Conservation (phyloP, 2,329 filamentous ascomycete species). For the Sclerotiophoma versabilis region DNA sequence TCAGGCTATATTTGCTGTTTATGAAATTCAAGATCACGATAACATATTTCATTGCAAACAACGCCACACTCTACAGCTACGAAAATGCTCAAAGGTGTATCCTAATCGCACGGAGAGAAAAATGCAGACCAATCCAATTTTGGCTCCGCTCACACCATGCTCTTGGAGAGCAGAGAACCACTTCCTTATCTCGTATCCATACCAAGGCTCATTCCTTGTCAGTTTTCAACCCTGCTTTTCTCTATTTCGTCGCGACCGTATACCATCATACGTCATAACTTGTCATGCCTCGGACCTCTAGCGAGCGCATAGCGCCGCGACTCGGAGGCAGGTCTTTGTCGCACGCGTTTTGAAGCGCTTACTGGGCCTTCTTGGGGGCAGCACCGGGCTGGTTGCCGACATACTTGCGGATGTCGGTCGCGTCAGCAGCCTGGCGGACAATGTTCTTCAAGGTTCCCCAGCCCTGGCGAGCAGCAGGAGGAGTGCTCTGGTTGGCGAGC, state of each 20-base stretch:
- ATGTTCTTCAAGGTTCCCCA: constrained; percentile 82
- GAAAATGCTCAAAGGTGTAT: constrained; percentile 20
- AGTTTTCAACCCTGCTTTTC: neutral
- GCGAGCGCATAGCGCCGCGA: constrained; percentile 18
- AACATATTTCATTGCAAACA: constrained; percentile 17
- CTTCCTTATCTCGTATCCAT: neutral
- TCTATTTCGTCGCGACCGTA: constrained; percentile 20
- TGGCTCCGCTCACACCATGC: neutral
- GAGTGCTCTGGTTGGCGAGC: constrained; percentile 84
- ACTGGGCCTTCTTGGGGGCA: constrained; percentile 70
- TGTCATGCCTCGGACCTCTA: constrained; percentile 27
- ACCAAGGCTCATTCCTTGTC: neutral
- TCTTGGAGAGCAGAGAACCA: neutral
- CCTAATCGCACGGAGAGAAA: neutral
- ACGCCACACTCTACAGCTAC: constrained; percentile 19
- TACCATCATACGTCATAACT: constrained; percentile 31
- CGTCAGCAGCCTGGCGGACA: constrained; percentile 76
- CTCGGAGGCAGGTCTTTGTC: constrained; percentile 27
- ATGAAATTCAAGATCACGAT: neutral
- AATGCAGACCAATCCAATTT: constrained; percentile 10
- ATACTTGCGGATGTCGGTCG: constrained; percentile 81
- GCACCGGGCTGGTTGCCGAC: constrained; percentile 61
- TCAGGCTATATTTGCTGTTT: neutral
- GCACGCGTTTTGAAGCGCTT: constrained; percentile 23
- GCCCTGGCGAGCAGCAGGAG: constrained; percentile 76